These are phyloP conservation scores for Eimeria maxima DNA, from an alignment of 169 alveolate species.

Conservation along the genomic window DNA sequence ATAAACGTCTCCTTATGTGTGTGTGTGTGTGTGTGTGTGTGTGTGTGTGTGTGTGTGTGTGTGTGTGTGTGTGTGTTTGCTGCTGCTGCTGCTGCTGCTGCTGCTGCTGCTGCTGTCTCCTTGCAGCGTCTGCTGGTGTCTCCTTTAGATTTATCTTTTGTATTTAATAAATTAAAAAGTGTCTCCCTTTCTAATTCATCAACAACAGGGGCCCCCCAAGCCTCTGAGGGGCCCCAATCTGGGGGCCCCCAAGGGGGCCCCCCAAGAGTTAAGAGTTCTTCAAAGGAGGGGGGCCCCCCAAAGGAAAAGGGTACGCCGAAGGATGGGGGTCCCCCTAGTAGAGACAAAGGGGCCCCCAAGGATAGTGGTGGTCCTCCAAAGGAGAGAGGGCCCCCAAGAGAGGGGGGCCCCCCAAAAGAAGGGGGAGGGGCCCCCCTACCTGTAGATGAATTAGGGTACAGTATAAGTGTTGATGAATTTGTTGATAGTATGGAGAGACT, in stretches of 20 bases:
- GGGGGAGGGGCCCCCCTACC: no score
- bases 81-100: not conserved
- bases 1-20: not conserved
- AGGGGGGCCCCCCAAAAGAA: no score
- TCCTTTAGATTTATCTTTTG: not conserved
- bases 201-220: not conserved
- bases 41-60: no score
- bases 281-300: not conserved
- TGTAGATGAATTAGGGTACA: not conserved
- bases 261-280: no score
- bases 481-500: constrained; percentile 1
- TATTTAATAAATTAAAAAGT: not conserved
- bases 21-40: no score
- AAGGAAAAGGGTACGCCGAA: no score
- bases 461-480: not conserved
- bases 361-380: no score
- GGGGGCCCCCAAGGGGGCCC: constrained; percentile 16
- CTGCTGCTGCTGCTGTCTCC: not conserved
- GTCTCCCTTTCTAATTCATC: not conserved
- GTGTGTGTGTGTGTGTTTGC: no score
- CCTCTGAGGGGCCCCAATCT: not conserved
- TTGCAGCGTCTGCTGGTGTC: not conserved
- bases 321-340: not conserved
- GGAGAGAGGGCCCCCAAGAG: no score
- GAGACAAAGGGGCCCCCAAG: not conserved